Evolutionary conservation across 2,329 filamentous ascomycete genomes (phyloP), one percentile per base, ranked within the genome.

Genomic region (Fusarium tricinctum): DNA sequence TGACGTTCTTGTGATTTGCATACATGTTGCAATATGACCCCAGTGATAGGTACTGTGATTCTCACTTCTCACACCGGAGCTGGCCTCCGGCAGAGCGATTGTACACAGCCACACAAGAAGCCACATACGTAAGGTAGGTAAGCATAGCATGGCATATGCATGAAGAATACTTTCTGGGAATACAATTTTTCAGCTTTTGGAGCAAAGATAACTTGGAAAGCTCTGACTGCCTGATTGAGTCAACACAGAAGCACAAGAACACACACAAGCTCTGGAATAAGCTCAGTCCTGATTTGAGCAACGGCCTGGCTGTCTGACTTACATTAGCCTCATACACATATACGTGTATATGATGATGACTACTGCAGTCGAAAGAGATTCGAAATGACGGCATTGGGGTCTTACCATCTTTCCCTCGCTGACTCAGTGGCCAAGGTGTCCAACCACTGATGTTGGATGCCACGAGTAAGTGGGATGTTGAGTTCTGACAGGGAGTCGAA

Each of bases 231-330:
- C 17, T 38, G 17, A 19, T 38, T n/a, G 35, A 19, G 35, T 38
- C 10, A 38, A 38, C 7, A 10, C 35, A 38, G 35, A 38, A 38
- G 35, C 35, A 10, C 35, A 22, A 30, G 35, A 20, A n/a, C 33
- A 35, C 17, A 39, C n/a, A 12, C 38, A 22, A 19, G 12, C 19
- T 19, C n/a, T 15, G 22, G 19, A 39, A 54, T 39, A 35, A n/a
- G 9, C 33, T 8, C 33, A 9, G 44, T 35, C 55, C 49, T 23
- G 54, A 54, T 20, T 23, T 55, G 32, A 42, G 51, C 17, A 49
- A 52, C 47, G 26, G 42, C 23, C 22, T 62, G 28, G 32, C 26
- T 44, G 35, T 69, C 49, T 68, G 39, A 63, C 50, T 58, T 55
- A 58, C 64, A 59, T 56, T 53, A 63, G 43, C 42, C 46, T 15